Evolutionary conservation across 805 yeast genomes (phyloP).

Genomic region (Candida succiphila): DNA sequence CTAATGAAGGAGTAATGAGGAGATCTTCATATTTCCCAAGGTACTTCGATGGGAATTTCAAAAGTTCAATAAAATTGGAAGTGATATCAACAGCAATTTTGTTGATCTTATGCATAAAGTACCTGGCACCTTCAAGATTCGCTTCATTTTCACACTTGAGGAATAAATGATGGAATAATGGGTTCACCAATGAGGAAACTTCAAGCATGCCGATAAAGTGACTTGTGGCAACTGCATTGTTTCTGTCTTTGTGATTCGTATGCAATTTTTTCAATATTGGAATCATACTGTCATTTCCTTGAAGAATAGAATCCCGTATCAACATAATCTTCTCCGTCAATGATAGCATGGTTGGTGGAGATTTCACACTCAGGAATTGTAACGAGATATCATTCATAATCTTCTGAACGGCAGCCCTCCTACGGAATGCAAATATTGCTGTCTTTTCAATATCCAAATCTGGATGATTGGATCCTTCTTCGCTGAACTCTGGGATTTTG

Average conservation of each 20-base stretch:
- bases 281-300: conserved; percentile 10
- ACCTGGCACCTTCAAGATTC: conserved; percentile 26
- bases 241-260: too few relatives aligned
- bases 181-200: conserved; percentile 24
- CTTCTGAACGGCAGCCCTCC: conserved; percentile 21
- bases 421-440: conserved; percentile 23
- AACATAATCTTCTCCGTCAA: conserved; percentile 24
- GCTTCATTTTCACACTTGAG: conserved; percentile 25
- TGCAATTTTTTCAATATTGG: too few relatives aligned
- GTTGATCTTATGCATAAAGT: conserved; percentile 26
- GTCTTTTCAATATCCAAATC: conserved; percentile 32
- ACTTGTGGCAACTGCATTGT: conserved; percentile 9
- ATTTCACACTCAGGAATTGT: conserved; percentile 29
- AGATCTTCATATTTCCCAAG: conserved; percentile 28
- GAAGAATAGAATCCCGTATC: conserved; percentile 9
- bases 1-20: conserved; percentile 26
- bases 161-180: conserved; percentile 32
- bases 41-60: conserved; percentile 17
- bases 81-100: conserved; percentile 22
- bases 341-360: conserved; percentile 25
- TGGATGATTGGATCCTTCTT: conserved; percentile 22
- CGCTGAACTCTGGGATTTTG: conserved; percentile 31
- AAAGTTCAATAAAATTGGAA: conserved; percentile 25
- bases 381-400: conserved; percentile 24
- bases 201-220: conserved; percentile 16